Conservation (phyloP, 208 protist species). For the Zelonia costaricensis region DNA sequence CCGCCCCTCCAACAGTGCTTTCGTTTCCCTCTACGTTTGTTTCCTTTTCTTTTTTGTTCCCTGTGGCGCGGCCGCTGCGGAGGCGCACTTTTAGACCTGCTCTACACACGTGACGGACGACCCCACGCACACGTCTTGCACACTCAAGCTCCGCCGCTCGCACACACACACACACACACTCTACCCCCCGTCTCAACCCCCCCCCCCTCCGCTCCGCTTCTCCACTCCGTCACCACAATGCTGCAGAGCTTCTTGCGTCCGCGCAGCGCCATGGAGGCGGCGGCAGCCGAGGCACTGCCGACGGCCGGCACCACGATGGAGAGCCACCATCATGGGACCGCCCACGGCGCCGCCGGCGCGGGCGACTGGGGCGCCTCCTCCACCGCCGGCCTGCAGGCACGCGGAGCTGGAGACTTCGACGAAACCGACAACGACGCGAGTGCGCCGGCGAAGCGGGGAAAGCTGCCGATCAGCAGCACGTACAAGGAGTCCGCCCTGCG, state of each 20-base stretch:
- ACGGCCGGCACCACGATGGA: background rate
- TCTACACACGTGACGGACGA: no score
- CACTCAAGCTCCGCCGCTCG: no score
- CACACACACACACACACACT: background rate
- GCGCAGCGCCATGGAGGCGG: background rate
- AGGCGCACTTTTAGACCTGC: no score
- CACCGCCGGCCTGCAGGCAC: background rate
- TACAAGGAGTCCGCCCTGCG: slow-evolving; percentile 80
- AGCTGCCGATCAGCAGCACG: slow-evolving; percentile 63
- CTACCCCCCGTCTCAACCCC: background rate
- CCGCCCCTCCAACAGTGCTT: no score
- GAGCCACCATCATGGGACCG: slow-evolving; percentile 11
- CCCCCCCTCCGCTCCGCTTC: no score
- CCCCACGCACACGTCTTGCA: no score
- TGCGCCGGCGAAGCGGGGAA: background rate
- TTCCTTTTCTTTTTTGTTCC: no score
- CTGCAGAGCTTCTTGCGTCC: slow-evolving; percentile 63
- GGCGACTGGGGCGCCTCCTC: background rate
- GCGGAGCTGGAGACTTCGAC: background rate
- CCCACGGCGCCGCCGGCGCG: background rate
- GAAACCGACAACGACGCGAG: background rate
- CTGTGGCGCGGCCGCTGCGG: no score
- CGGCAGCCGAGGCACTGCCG: background rate
- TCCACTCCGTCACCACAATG: slow-evolving; percentile 38
- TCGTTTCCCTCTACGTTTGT: no score